Evolutionary conservation across 192 early-diverging fungal species (phyloP).

Genomic region (Spizellomyces punctatus): DNA sequence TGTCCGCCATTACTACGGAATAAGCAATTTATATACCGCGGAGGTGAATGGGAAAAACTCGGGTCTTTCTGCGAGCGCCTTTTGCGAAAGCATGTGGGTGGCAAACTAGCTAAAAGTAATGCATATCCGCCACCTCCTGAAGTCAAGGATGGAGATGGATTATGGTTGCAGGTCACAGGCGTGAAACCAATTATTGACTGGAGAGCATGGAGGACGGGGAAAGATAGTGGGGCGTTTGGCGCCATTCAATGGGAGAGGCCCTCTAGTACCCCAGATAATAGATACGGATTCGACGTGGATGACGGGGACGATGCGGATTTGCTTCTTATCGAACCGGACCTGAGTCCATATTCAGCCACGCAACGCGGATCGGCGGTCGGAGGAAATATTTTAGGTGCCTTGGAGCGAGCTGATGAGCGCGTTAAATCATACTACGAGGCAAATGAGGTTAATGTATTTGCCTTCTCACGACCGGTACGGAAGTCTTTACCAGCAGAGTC

Average conservation of each 20-base stretch:
- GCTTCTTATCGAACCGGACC: slow-evolving; percentile 44
- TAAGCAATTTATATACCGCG: slow-evolving; percentile 73
- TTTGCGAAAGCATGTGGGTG: slow-evolving; percentile 65
- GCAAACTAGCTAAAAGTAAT: slow-evolving; percentile 40
- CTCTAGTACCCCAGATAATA: neutral
- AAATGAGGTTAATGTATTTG: slow-evolving; percentile 69
- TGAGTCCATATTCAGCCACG: slow-evolving; percentile 30
- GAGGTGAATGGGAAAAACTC: slow-evolving; percentile 75
- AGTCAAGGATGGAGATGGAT: slow-evolving; percentile 54
- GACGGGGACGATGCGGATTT: slow-evolving; percentile 18
- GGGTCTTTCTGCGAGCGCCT: slow-evolving; percentile 71
- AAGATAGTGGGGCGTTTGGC: slow-evolving; percentile 32
- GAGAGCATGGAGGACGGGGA: slow-evolving; percentile 33
- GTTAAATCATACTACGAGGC: slow-evolving; percentile 64
- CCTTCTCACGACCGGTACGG: slow-evolving; percentile 65
- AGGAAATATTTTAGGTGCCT: neutral
- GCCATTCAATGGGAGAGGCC: slow-evolving; percentile 20
- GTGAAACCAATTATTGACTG: slow-evolving; percentile 64
- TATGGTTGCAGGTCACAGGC: slow-evolving; percentile 69
- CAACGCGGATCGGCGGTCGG: neutral
- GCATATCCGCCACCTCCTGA: slow-evolving; percentile 34
- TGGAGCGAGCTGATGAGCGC: slow-evolving; percentile 9
- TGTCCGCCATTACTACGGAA: slow-evolving; percentile 56
- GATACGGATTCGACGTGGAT: slow-evolving; percentile 4
- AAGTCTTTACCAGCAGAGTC: slow-evolving; percentile 29